A percentile compares a stretch with the other conserved stretches of the same genome.
These are phyloP conservation scores for Cytospora schulzeri DNA, from an alignment of 2,329 filamentous ascomycete species.

Conservation along the genomic window DNA sequence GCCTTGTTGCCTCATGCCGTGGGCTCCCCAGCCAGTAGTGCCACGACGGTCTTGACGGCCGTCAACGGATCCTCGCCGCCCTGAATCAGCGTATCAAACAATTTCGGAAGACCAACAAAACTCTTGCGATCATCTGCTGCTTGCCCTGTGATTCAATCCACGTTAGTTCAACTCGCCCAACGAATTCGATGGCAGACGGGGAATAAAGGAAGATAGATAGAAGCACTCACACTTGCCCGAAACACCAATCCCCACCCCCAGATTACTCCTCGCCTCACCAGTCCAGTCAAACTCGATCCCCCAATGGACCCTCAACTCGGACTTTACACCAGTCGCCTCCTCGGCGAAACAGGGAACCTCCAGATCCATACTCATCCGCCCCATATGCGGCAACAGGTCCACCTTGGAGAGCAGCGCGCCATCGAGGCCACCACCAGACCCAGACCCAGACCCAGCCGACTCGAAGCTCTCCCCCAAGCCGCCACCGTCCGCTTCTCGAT, in stretches of 20 bases:
- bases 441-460: conserved; percentile 3
- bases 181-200: neutral
- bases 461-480: conserved; percentile 25
- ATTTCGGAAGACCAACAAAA: conserved; percentile 58
- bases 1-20: neutral
- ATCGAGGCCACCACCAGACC: conserved; percentile 13
- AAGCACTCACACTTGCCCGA: conserved; percentile 64
- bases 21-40: conserved; percentile 55
- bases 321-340: conserved; percentile 37
- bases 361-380: conserved; percentile 53
- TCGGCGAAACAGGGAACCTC: conserved; percentile 46
- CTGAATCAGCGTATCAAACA: conserved; percentile 62
- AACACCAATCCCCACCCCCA: conserved; percentile 57
- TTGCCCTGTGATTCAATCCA: conserved; percentile 53
- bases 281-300: conserved; percentile 71
- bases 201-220: conserved; percentile 21
- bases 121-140: conserved; percentile 58
- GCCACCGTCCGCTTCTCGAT: conserved; percentile 26
- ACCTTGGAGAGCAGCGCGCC: conserved; percentile 35
- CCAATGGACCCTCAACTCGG: conserved; percentile 61
- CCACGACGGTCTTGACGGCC: conserved; percentile 62
- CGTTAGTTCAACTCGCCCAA: neutral
- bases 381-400: conserved; percentile 57
- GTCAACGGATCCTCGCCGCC: conserved; percentile 56
- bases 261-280: conserved; percentile 65